These are phyloP conservation scores for Mortierella hygrophila DNA, from an alignment of 192 early-diverging fungal genomes.

Conservation along the genomic window DNA sequence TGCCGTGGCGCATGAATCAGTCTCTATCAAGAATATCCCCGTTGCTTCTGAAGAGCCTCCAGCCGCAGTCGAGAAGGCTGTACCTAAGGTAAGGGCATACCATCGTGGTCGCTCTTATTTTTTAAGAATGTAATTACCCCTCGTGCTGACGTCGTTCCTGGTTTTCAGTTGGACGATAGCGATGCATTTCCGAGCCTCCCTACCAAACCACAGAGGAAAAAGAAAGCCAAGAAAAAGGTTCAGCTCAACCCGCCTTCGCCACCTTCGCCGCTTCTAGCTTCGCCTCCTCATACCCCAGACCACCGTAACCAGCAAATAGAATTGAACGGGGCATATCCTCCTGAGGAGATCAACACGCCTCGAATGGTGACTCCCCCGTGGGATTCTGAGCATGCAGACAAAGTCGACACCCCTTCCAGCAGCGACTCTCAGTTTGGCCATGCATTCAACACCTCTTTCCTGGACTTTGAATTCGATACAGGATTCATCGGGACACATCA, in stretches of 20 bases:
- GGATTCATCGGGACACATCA: constrained; percentile 32
- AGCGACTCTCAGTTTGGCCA: neutral
- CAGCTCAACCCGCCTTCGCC: neutral
- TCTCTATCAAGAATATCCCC: constrained; percentile 35
- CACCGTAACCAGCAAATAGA: neutral
- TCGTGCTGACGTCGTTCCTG: neutral
- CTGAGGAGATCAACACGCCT: neutral
- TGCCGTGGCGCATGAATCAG: constrained; percentile 46
- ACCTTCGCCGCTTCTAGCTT: neutral
- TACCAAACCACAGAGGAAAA: constrained; percentile 19
- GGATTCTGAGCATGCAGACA: neutral
- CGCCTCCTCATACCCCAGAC: neutral
- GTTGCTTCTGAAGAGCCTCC: neutral
- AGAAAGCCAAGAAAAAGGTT: constrained; percentile 11
- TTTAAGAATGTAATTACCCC: neutral
- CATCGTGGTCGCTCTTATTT: neutral
- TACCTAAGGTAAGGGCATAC: constrained; percentile 29
- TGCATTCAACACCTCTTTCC: neutral
- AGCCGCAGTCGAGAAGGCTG: constrained; percentile 4
- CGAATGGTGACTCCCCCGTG: neutral
- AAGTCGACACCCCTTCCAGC: neutral
- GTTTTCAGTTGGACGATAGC: constrained; percentile 30
- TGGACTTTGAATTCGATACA: constrained; percentile 32
- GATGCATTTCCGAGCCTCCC: constrained; percentile 44
- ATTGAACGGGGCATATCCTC: neutral